Percentiles rank a stretch among this genome's conserved stretches.
Evolutionary conservation across 1,284 basidiomycete species (phyloP).

Genomic region (Vanrija sp.): DNA sequence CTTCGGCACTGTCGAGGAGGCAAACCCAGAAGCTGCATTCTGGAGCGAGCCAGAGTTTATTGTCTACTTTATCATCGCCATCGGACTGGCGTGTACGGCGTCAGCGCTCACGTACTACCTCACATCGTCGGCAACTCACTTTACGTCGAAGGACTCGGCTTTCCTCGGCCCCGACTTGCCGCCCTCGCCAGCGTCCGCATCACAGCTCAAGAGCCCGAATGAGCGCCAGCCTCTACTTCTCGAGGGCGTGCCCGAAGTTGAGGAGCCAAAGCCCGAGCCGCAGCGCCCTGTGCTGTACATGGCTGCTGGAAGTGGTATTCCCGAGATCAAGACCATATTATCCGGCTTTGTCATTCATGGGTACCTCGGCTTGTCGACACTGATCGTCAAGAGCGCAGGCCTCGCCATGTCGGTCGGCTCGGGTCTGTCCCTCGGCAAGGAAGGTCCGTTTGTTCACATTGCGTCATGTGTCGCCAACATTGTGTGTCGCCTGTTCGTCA

Average conservation of each 20-base stretch:
- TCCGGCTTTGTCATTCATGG: constrained; percentile 97
- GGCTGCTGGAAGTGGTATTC: constrained; percentile 92
- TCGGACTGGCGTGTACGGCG: constrained; percentile 67
- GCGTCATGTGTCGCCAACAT: constrained; percentile 94
- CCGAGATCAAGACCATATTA: constrained; percentile 94
- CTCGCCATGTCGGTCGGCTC: constrained; percentile 86
- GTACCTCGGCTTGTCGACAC: constrained; percentile 83
- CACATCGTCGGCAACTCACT: constrained; percentile 80
- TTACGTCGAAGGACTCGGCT: constrained; percentile 80
- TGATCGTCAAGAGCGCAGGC: constrained; percentile 88
- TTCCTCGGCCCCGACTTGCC: constrained; percentile 55
- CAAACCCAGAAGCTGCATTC: constrained; percentile 16
- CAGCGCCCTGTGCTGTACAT: constrained; percentile 74
- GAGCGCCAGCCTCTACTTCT: constrained; percentile 30
- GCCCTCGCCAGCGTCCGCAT: constrained; percentile 7
- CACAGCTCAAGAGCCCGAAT: constrained; percentile 10
- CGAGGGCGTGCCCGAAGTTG: constrained; percentile 9
- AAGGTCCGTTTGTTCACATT: constrained; percentile 96
- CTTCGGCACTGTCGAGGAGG: constrained; percentile 20
- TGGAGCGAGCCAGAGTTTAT: constrained; percentile 57
- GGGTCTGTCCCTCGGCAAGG: constrained; percentile 83
- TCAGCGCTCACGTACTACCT: constrained; percentile 78
- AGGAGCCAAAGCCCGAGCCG: constrained; percentile 16
- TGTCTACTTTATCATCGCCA: constrained; percentile 72
- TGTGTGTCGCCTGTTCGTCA: constrained; percentile 75